Base-by-base conservation (phyloP, 257 asterid genomes). In the Schizonepeta tenuifolia region DNA sequence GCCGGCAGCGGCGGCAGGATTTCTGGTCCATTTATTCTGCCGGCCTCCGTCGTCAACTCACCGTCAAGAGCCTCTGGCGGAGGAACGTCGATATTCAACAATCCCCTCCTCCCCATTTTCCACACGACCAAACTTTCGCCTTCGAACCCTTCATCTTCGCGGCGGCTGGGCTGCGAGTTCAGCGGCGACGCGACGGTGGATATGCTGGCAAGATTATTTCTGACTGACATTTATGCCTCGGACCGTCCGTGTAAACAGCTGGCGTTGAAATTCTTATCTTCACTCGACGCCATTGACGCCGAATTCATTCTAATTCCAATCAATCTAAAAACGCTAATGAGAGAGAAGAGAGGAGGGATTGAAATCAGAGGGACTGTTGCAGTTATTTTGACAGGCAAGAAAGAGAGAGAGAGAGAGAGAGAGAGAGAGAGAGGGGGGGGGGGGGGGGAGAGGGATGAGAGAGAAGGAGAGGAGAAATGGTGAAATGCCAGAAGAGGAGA, bases 1-100 rank as follows among this genome's bases (percentile, higher is more conserved):
- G n/a, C n/a, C n/a, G n/a, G n/a, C n/a, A n/a, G n/a, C n/a, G n/a
- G n/a, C n/a, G n/a, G n/a, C n/a, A n/a, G n/a, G n/a, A n/a, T n/a
- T n/a, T n/a, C n/a, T n/a, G n/a, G n/a, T n/a, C n/a, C n/a, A n/a
- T n/a, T n/a, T n/a, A n/a, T n/a, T n/a, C n/a, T n/a, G n/a, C n/a
- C n/a, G n/a, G n/a, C n/a, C n/a, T n/a, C n/a, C n/a, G n/a, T n/a
- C n/a, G n/a, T n/a, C 31, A 72, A 66, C 9, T 72, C 74, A 0
- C 35, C 59, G 15, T 57, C 77, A 22, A 68, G 70, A 10, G 72
- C 82, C 17, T 81, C 85, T 2, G 79, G 81, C 22, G 80, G 80
- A 18, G 80, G 78, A 22, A 59, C 78, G 82, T 81, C 85, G 76
- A 81, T 43, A 36, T 71, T 28, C 71, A 67, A 44, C 10, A 74